Conservation (phyloP, 768 basidiomycete genomes). For the Lactarius sanguifluus region DNA sequence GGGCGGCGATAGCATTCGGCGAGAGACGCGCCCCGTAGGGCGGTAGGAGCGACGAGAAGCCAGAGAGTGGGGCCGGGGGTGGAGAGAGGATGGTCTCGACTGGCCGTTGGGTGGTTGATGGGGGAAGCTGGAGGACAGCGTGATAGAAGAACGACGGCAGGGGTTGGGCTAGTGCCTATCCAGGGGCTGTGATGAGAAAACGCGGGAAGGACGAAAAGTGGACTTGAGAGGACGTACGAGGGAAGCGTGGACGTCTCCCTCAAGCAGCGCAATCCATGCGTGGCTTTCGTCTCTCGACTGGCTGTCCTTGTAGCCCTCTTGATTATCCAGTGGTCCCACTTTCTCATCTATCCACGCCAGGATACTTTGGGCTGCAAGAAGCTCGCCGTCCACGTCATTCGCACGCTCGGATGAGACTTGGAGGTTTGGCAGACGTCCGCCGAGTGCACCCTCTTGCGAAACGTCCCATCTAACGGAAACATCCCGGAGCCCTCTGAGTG, state of each 20-base stretch:
- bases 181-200: slow-evolving; percentile 8
- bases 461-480: slow-evolving; percentile 69
- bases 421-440: slow-evolving; percentile 67
- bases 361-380: slow-evolving; percentile 67
- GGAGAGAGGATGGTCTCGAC: slow-evolving; percentile 56
- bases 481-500: slow-evolving; percentile 56
- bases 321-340: slow-evolving; percentile 42
- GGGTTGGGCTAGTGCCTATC: slow-evolving; percentile 52
- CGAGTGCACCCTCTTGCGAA: slow-evolving; percentile 64
- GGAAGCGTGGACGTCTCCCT: slow-evolving; percentile 74
- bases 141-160: slow-evolving; percentile 42
- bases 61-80: slow-evolving; percentile 69
- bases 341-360: slow-evolving; percentile 70
- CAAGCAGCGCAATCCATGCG: slow-evolving; percentile 80
- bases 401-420: slow-evolving; percentile 48
- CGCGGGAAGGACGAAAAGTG: slow-evolving; percentile 1
- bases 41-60: slow-evolving; percentile 63
- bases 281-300: slow-evolving; percentile 67
- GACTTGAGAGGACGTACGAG: slow-evolving; percentile 44
- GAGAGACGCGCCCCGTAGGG: slow-evolving; percentile 59
- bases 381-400: slow-evolving; percentile 42
- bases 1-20: slow-evolving; percentile 48
- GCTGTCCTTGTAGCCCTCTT: slow-evolving; percentile 69
- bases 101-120: slow-evolving; percentile 34
- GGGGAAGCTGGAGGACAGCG: slow-evolving; percentile 43